These are phyloP conservation scores for Phylloporus sp. DNA, from an alignment of 768 basidiomycete species.

Conservation along the genomic window DNA sequence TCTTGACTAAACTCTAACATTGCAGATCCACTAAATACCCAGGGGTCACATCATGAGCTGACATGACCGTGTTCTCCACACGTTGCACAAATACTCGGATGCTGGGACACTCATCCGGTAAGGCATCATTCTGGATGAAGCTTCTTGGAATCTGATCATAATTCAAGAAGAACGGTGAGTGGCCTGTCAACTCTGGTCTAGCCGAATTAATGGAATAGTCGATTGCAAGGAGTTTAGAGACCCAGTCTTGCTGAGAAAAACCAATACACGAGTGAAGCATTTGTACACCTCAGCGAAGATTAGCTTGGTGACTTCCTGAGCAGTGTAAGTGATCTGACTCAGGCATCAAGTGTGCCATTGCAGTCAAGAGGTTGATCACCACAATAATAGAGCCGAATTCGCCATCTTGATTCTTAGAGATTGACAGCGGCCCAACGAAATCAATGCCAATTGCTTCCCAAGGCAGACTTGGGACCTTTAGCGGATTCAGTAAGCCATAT, in stretches of 20 bases:
- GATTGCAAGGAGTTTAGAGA: not conserved
- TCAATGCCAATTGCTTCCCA: constrained; percentile 40
- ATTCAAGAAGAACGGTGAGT: constrained; percentile 15
- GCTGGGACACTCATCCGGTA: constrained; percentile 20
- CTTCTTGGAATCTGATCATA: constrained; percentile 2
- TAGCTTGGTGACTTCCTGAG: constrained; percentile 34
- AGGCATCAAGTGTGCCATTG: constrained; percentile 25
- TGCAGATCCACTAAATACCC: no score
- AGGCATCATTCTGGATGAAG: constrained; percentile 17
- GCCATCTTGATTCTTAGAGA: not conserved
- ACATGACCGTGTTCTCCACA: constrained; percentile 27
- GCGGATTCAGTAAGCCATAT: constrained; percentile 24
- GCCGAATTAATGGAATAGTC: constrained; percentile 25
- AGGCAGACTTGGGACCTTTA: constrained; percentile 26
- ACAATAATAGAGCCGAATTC: constrained; percentile 27
- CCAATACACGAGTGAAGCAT: constrained; percentile 5
- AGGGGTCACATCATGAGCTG: constrained; percentile 33
- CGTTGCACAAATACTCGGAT: constrained; percentile 24
- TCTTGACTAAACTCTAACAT: no score
- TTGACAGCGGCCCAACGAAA: constrained; percentile 37
- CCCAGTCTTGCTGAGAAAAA: constrained; percentile 15
- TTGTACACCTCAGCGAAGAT: constrained; percentile 34
- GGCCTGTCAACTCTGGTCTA: constrained; percentile 16
- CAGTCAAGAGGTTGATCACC: constrained; percentile 15
- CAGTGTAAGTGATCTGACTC: constrained; percentile 22